A percentile compares a stretch with the other conserved stretches of the same genome.
These are phyloP conservation scores for Fusarium sp. DNA, from an alignment of 2,329 filamentous ascomycete species.

Conservation along the genomic window DNA sequence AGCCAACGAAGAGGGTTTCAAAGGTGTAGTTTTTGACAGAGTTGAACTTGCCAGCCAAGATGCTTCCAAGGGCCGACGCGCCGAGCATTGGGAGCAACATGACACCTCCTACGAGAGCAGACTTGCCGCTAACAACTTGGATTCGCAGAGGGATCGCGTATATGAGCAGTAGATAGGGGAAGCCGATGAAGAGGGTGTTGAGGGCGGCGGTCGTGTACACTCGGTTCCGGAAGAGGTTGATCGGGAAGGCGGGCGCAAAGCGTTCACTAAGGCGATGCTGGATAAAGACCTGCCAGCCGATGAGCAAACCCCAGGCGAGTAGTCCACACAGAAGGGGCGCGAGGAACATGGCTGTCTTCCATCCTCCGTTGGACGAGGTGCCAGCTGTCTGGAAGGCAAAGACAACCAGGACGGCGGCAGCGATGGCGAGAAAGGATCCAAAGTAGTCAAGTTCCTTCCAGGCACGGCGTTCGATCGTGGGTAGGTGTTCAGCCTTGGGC, in stretches of 20 bases:
- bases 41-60: constrained; percentile 57
- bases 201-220: constrained; percentile 57
- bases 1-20: constrained; percentile 57
- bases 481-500: constrained; percentile 58
- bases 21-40: constrained; percentile 54
- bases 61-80: constrained; percentile 59
- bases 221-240: constrained; percentile 60
- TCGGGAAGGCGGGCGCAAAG: constrained; percentile 58
- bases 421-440: constrained; percentile 65
- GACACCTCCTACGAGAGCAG: constrained; percentile 59
- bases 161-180: constrained; percentile 61
- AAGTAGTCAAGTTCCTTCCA: constrained; percentile 66
- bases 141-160: constrained; percentile 63
- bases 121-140: constrained; percentile 62
- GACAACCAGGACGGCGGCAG: constrained; percentile 65
- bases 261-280: constrained; percentile 43
- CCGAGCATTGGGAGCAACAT: constrained; percentile 66
- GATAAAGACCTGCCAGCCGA: constrained; percentile 46
- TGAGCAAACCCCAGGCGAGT: constrained; percentile 43
- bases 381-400: constrained; percentile 68
- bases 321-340: constrained; percentile 47
- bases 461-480: constrained; percentile 50
- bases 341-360: constrained; percentile 54
- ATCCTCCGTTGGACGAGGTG: constrained; percentile 49
- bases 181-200: constrained; percentile 62